Conservation (phyloP, 805 yeast genomes). For the Vanderwaltozyma yarrowii region DNA sequence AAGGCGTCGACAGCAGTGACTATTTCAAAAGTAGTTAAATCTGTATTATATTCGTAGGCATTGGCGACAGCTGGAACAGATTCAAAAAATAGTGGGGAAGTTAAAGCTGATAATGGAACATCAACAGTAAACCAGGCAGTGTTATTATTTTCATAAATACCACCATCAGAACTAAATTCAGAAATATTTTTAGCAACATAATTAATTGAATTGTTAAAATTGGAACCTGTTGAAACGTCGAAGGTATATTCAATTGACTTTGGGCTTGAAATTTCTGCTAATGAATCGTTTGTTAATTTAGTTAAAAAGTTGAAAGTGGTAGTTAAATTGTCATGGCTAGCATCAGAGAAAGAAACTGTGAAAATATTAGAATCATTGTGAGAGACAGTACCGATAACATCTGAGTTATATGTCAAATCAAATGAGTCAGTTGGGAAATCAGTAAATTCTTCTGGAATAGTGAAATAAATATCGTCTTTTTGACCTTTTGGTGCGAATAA, state of each 20-base stretch:
- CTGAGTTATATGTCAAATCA: constrained; percentile 9
- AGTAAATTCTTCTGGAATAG: constrained; percentile 18
- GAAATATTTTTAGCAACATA: constrained; percentile 13
- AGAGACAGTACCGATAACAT: constrained; percentile 14
- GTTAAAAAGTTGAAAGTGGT: constrained; percentile 20
- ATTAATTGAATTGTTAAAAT: constrained; percentile 13
- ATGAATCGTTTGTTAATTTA: constrained; percentile 12
- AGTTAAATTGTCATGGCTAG: constrained; percentile 6
- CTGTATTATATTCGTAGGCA: constrained; percentile 13
- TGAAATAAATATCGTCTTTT: constrained; percentile 12
- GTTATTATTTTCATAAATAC: constrained; percentile 12
- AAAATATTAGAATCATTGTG: constrained; percentile 15
- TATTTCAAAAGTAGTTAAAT: constrained; percentile 13
- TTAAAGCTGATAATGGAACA: constrained; percentile 17
- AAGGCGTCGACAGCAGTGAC: constrained; percentile 19
- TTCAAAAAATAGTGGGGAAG: constrained; percentile 11
- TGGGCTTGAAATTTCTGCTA: constrained; percentile 10
- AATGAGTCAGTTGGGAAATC: constrained; percentile 14
- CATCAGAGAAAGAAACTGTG: constrained; percentile 10
- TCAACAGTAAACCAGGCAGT: constrained; percentile 24
- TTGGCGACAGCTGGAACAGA: constrained; percentile 10
- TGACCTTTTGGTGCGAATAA: constrained; percentile 16
- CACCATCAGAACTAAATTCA: constrained; percentile 18
- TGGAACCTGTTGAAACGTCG: constrained; percentile 13
- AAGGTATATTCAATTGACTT: constrained; percentile 12